A percentile compares a stretch with the other conserved stretches of the same genome.
phyloP scores from a whole-genome alignment of 2,329 filamentous ascomycete genomes.

The Exophiala sp. region DNA sequence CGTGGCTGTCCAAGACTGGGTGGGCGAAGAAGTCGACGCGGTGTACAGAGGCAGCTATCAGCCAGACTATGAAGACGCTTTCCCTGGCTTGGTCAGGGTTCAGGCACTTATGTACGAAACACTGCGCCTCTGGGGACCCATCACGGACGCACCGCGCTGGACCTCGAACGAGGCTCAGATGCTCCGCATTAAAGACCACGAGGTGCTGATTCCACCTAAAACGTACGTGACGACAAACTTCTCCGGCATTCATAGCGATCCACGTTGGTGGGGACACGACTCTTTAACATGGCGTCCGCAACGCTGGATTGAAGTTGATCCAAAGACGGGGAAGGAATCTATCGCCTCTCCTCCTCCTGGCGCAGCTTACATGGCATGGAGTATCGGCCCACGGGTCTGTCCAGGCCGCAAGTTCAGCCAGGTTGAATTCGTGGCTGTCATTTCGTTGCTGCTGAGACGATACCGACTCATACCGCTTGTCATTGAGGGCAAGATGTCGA shows the following conservation, averaged over 20 bases:
- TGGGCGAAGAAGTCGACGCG: conserved; percentile 39
- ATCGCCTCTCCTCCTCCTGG: conserved; percentile 10
- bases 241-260: conserved; percentile 31
- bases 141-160: conserved; percentile 19
- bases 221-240: conserved; percentile 26
- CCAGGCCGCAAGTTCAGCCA: conserved; percentile 38
- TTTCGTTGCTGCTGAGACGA: conserved; percentile 22
- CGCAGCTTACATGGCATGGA: conserved; percentile 32
- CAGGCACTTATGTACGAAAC: conserved; percentile 28
- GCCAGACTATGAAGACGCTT: conserved; percentile 14
- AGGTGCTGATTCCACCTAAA: conserved; percentile 20
- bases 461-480: conserved; percentile 15
- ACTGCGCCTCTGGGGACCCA: conserved; percentile 29
- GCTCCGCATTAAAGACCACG: conserved; percentile 17
- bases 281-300: conserved; percentile 32
- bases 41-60: conserved; percentile 4
- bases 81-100: conserved; percentile 15
- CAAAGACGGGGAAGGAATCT: conserved; percentile 10
- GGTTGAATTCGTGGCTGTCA: conserved; percentile 36
- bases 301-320: conserved; percentile 33
- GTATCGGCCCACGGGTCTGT: conserved; percentile 32
- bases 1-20: conserved; percentile 46
- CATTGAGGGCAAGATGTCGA: conserved; percentile 9
- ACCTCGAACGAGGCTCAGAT: conserved; percentile 14
- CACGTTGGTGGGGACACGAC: conserved; percentile 30